These are phyloP conservation scores for Suhomyces atakaporum DNA, from an alignment of 1,139 yeast species.

Conservation along the genomic window DNA sequence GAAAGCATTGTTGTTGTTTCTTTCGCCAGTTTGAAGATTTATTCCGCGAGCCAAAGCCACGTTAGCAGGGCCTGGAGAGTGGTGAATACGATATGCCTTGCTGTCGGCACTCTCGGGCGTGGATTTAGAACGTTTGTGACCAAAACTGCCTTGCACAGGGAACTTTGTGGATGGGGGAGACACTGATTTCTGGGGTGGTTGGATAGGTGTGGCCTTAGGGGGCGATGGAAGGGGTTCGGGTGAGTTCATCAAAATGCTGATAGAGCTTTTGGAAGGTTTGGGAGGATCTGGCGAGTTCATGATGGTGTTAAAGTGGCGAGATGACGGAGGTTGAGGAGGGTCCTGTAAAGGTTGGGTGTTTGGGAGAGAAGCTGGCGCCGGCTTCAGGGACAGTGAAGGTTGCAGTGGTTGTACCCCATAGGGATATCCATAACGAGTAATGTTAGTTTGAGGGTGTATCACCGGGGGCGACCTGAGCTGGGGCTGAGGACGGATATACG, in stretches of 20 bases:
- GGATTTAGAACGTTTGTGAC: slow-evolving; percentile 30
- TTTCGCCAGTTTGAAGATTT: slow-evolving; percentile 37
- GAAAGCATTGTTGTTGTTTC: slow-evolving; percentile 51
- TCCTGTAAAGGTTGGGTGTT: slow-evolving; percentile 1
- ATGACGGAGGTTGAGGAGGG: slow-evolving; percentile 1
- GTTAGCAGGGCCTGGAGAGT: slow-evolving; percentile 51
- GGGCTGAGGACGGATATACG: slow-evolving; percentile 2
- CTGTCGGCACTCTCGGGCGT: slow-evolving; percentile 19
- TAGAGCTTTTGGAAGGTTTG: slow-evolving; percentile 14
- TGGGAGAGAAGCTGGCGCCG: too few relatives aligned
- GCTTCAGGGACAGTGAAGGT: too few relatives aligned
- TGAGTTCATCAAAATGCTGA: slow-evolving; percentile 17
- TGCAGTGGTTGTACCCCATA: too few relatives aligned
- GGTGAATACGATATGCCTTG: slow-evolving; percentile 3
- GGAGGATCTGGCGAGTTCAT: slow-evolving; percentile 12
- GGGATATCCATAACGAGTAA: slow-evolving; percentile 4
- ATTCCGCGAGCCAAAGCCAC: slow-evolving; percentile 50
- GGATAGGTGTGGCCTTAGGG: not conserved
- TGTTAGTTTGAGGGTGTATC: slow-evolving; percentile 7
- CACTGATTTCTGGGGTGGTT: slow-evolving; percentile 10
- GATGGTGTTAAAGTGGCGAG: slow-evolving; percentile 3
- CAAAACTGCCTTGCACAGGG: slow-evolving; percentile 20
- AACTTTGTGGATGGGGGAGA: slow-evolving; percentile 18
- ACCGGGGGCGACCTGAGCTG: slow-evolving; percentile 10
- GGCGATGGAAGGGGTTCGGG: slow-evolving; percentile 13